A percentile compares a stretch with the other conserved stretches of the same genome.
Evolutionary conservation across 495 filamentous ascomycete genomes (phyloP).

Genomic region (Extremus antarcticus): DNA sequence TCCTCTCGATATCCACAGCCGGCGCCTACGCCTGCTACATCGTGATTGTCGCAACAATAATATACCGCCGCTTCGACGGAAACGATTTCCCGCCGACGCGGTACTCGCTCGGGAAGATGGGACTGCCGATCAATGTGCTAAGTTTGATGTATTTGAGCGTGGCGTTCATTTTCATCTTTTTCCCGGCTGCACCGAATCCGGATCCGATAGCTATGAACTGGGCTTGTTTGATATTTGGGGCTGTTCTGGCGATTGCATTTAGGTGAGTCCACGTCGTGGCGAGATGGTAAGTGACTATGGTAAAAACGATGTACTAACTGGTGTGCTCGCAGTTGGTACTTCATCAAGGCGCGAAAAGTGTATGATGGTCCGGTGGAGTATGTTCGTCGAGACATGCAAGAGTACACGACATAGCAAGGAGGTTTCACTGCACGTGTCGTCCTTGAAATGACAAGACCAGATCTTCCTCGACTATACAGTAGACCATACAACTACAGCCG

Average conservation of each 20-base stretch:
- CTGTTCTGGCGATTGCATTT: neutral
- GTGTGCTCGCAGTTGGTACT: neutral
- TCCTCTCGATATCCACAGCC: slow-evolving; percentile 30
- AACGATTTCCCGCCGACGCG: neutral
- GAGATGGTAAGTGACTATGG: neutral
- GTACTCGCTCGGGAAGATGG: slow-evolving; percentile 1
- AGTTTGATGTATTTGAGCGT: slow-evolving; percentile 24
- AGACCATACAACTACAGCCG: too few species aligned
- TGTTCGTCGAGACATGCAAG: neutral
- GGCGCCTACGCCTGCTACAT: neutral
- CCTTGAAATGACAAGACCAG: too few species aligned
- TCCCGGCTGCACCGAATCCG: neutral
- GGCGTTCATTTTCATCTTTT: slow-evolving; percentile 2
- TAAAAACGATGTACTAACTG: neutral
- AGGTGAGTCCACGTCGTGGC: neutral
- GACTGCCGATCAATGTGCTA: slow-evolving; percentile 7
- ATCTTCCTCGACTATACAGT: too few species aligned
- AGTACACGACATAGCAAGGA: too few species aligned
- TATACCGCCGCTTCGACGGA: neutral
- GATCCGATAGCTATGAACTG: slow-evolving; percentile 7
- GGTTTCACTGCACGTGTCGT: too few species aligned
- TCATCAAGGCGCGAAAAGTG: neutral
- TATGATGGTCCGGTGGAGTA: neutral
- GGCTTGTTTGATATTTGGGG: neutral
- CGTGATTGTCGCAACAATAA: neutral